phyloP scores from a whole-genome alignment of 768 basidiomycete genomes.

The Amanita rimosa region DNA sequence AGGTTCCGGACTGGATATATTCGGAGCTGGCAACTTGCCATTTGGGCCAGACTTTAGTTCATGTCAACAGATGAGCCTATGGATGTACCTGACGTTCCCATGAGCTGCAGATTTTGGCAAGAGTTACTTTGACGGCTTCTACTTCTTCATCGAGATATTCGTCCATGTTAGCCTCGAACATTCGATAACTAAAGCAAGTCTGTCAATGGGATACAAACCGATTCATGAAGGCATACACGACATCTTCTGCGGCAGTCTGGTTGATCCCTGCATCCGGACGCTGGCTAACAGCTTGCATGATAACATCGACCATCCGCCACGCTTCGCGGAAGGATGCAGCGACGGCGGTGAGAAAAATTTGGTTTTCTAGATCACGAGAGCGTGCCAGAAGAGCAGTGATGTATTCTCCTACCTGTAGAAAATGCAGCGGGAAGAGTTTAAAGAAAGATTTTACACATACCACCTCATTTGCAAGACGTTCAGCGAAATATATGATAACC shows the following conservation, averaged over 20 bases:
- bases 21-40: background rate
- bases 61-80: background rate
- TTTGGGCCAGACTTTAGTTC: background rate
- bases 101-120: slow-evolving; percentile 62
- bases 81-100: slow-evolving; percentile 69
- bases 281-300: slow-evolving; percentile 45
- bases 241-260: slow-evolving; percentile 59
- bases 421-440: slow-evolving; percentile 2
- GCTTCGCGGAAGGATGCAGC: slow-evolving; percentile 87
- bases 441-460: slow-evolving; percentile 26
- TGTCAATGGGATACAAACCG: slow-evolving; percentile 3
- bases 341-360: slow-evolving; percentile 68
- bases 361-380: slow-evolving; percentile 64
- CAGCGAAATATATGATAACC: slow-evolving; percentile 74
- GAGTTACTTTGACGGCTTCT: slow-evolving; percentile 62
- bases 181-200: slow-evolving; percentile 51
- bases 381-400: slow-evolving; percentile 65
- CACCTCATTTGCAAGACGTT: slow-evolving; percentile 78
- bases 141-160: slow-evolving; percentile 95
- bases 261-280: slow-evolving; percentile 29
- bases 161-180: slow-evolving; percentile 97
- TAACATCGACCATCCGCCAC: slow-evolving; percentile 74
- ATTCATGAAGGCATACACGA: slow-evolving; percentile 46
- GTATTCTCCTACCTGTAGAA: slow-evolving; percentile 68
- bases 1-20: slow-evolving; percentile 11